Conservation (phyloP, 345 rosid genomes). For the Camelina neglecta region DNA sequence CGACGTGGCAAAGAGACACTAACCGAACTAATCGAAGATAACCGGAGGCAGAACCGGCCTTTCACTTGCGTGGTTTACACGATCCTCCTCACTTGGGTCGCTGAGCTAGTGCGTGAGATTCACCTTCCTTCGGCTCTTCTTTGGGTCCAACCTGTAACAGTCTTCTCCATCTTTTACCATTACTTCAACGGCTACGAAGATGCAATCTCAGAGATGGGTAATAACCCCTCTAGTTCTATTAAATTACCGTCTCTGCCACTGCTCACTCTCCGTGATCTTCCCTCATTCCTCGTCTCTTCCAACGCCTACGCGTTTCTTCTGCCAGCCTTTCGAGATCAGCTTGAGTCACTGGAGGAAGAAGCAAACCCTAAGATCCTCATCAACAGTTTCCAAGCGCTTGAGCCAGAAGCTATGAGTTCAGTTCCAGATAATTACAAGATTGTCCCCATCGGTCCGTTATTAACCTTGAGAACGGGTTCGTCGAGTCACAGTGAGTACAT, state of each 20-base stretch:
- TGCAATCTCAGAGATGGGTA: slow-evolving; percentile 36
- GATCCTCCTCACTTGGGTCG: slow-evolving; percentile 60
- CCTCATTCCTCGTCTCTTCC: slow-evolving; percentile 48
- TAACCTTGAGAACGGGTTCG: slow-evolving; percentile 45
- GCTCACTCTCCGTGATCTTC: slow-evolving; percentile 53
- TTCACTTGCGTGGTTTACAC: slow-evolving; percentile 56
- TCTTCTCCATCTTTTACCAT: slow-evolving; percentile 58
- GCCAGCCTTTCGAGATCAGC: slow-evolving; percentile 40
- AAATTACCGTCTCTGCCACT: slow-evolving; percentile 61
- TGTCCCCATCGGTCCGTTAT: slow-evolving; percentile 58
- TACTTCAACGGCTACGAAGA: slow-evolving; percentile 61
- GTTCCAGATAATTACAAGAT: slow-evolving; percentile 39
- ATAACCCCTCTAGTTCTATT: slow-evolving; percentile 29
- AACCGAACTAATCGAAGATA: slow-evolving; percentile 42
- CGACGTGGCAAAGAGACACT: slow-evolving; percentile 50
- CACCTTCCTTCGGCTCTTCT: slow-evolving; percentile 53
- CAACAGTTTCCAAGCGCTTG: slow-evolving; percentile 69
- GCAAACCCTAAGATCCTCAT: slow-evolving; percentile 54
- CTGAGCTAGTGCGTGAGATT: slow-evolving; percentile 51
- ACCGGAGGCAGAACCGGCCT: slow-evolving; percentile 33
- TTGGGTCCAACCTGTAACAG: slow-evolving; percentile 69
- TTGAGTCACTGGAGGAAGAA: slow-evolving; percentile 46
- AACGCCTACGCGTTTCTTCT: slow-evolving; percentile 15
- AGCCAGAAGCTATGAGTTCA: slow-evolving; percentile 51
- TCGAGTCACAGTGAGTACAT: slow-evolving; percentile 33